Base-by-base conservation (phyloP, 345 rosid genomes). In the Eutrema yunnanense region DNA sequence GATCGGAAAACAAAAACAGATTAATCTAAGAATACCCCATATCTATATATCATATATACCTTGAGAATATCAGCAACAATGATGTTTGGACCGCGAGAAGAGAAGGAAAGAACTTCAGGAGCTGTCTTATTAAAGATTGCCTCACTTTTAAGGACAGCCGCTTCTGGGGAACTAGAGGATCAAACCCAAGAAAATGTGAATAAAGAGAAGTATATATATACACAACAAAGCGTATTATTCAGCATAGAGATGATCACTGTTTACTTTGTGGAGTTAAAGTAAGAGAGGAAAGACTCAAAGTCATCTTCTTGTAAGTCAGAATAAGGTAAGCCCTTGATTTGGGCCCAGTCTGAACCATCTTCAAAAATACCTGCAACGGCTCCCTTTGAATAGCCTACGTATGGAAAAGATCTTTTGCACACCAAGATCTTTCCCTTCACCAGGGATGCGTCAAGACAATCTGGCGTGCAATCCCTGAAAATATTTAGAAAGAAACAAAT, bases 61-160 rank as follows among this genome's bases (percentile, higher is more conserved):
- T 86, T 84, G 30, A 86, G 84, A 69, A 80, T 22, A 49, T 84
- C 83, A 32, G 26, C 48, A 51, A 79, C 82, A 13, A 81, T 2
- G 14, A 43, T 56, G 72, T 81, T 83, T 30, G 90, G 90, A 46
- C 90, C 88, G 38, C 87, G 83, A 6, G 86, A 85, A 6, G 91
- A 85, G 61, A 82, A 85, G 6, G 79, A 69, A 19, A 83, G 72
- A 29, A 22, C 4, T 37, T 19, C 9, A n/a, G 83, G 86, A 14
- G 83, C 73, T 34, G 49, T 26, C 22, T 34, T 22, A 40, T 80
- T 73, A 13, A 19, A 73, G 51, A 74, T n/a, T 4, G 48, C 5
- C 44, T 78, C 80, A 30, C 69, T 74, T 65, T 71, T 80, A 5
- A 80, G 53, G 29, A 80, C 36, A 10, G 56, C 4, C 4, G 67